A percentile compares a stretch with the other conserved stretches of the same genome.
These are phyloP conservation scores for Erodium texanum DNA, from an alignment of 441 rosid species.

Conservation along the genomic window DNA sequence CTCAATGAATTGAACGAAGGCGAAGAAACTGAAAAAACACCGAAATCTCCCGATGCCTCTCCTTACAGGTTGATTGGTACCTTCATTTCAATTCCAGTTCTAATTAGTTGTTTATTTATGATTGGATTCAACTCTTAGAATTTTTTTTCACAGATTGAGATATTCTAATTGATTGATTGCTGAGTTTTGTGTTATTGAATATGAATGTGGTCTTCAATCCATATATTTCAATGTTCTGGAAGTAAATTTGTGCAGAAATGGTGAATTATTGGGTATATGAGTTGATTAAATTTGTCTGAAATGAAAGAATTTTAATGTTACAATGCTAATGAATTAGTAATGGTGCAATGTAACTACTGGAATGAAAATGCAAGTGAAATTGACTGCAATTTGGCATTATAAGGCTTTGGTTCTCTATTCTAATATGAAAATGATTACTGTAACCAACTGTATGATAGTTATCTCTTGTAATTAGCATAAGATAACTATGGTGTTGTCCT, in stretches of 20 bases:
- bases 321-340: not conserved
- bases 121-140: not conserved
- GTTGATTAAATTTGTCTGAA: not conserved
- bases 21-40: constrained; percentile 39
- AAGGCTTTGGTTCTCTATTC: not conserved
- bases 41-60: constrained; percentile 31
- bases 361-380: not conserved
- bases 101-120: not conserved
- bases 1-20: constrained; percentile 71
- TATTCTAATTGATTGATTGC: not conserved
- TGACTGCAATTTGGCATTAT: not conserved
- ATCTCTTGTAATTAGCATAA: not conserved
- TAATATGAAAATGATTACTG: not conserved
- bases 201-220: not conserved
- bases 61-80: constrained; percentile 28
- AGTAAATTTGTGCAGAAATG: not conserved
- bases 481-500: constrained; percentile 3
- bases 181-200: not conserved
- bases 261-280: not conserved
- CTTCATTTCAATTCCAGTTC: constrained; percentile 4
- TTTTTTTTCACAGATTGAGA: not conserved
- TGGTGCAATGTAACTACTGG: not conserved
- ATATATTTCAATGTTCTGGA: not conserved
- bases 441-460: not conserved
- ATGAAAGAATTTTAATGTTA: not conserved